A percentile compares a stretch with the other conserved stretches of the same genome.
Conservation (phyloP, 2,329 filamentous ascomycete species). For the Xylaria sp. region DNA sequence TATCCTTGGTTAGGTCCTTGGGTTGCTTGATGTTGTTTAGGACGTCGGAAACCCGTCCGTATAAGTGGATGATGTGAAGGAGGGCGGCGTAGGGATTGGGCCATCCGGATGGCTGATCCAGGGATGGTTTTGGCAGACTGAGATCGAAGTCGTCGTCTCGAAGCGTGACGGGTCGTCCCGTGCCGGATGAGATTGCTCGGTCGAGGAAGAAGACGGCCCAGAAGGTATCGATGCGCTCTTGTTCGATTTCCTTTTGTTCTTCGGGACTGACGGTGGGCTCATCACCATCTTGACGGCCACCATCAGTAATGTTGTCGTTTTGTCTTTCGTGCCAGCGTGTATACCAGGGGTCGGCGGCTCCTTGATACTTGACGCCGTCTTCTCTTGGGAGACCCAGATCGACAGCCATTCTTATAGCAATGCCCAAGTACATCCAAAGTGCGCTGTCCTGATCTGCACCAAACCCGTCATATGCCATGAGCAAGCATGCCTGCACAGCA, state of each 20-base stretch:
- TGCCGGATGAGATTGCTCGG: slow-evolving; percentile 80
- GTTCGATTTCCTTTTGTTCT: slow-evolving; percentile 63
- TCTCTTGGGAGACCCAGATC: slow-evolving; percentile 78
- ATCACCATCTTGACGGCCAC: slow-evolving; percentile 38
- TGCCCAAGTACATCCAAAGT: slow-evolving; percentile 88
- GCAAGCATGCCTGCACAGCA: slow-evolving; percentile 74
- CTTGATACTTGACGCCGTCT: slow-evolving; percentile 62
- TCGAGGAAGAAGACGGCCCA: slow-evolving; percentile 89
- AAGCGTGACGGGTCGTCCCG: slow-evolving; percentile 76
- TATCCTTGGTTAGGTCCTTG: slow-evolving; percentile 69
- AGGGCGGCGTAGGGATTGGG: slow-evolving; percentile 75
- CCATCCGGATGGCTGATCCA: slow-evolving; percentile 57
- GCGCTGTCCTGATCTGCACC: slow-evolving; percentile 84
- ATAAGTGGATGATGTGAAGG: slow-evolving; percentile 78
- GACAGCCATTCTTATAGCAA: slow-evolving; percentile 77
- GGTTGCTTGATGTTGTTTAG: slow-evolving; percentile 74
- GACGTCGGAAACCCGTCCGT: slow-evolving; percentile 77
- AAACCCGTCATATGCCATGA: slow-evolving; percentile 86
- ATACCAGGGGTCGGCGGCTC: slow-evolving; percentile 48
- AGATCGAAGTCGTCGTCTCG: slow-evolving; percentile 82
- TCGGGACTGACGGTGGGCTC: slow-evolving; percentile 39
- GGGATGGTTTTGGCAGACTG: slow-evolving; percentile 52
- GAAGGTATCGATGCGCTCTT: slow-evolving; percentile 80
- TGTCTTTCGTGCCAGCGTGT: slow-evolving; percentile 40
- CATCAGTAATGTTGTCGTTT: slow-evolving; percentile 9